A percentile compares a stretch with the other conserved stretches of the same genome.
phyloP scores from a whole-genome alignment of 23 red algal species.

The Agarophyton chilense region DNA sequence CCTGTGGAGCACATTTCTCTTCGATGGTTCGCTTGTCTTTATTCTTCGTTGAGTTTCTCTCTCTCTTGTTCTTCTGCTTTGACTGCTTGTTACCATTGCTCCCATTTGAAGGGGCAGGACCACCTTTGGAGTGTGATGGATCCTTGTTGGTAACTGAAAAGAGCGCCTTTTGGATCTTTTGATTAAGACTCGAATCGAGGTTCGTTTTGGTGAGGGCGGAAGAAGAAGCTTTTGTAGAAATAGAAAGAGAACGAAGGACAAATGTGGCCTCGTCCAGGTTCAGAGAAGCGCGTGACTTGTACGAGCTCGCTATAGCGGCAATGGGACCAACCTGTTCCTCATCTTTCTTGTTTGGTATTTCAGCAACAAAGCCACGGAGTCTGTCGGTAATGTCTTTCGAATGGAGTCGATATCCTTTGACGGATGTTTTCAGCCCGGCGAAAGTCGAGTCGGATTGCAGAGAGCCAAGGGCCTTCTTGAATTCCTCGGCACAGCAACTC shows the following conservation, averaged over 20 bases:
- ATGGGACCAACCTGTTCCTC: background rate
- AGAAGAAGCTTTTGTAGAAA: background rate
- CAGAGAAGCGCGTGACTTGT: background rate
- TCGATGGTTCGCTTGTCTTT: background rate
- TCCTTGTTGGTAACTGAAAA: background rate
- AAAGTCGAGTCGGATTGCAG: too few species aligned
- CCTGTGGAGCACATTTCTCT: too few species aligned
- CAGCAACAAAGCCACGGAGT: background rate
- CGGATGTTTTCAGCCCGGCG: too few species aligned
- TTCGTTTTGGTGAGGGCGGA: background rate
- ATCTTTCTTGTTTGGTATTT: background rate
- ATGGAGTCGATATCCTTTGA: too few species aligned
- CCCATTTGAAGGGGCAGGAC: background rate
- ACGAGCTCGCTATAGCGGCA: background rate
- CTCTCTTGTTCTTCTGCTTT: background rate
- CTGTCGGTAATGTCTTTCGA: too few species aligned
- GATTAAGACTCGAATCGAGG: background rate
- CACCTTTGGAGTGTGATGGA: too few species aligned
- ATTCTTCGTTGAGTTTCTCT: background rate
- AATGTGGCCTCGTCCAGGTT: conserved; percentile 18
- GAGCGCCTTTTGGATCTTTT: conserved; percentile 4
- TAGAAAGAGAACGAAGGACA: conserved; percentile 1
- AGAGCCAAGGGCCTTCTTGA: too few species aligned
- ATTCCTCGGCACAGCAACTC: too few species aligned
- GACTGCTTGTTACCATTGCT: background rate